Conservation (phyloP, 2,329 filamentous ascomycete species). For the Ramularia endophylla region DNA sequence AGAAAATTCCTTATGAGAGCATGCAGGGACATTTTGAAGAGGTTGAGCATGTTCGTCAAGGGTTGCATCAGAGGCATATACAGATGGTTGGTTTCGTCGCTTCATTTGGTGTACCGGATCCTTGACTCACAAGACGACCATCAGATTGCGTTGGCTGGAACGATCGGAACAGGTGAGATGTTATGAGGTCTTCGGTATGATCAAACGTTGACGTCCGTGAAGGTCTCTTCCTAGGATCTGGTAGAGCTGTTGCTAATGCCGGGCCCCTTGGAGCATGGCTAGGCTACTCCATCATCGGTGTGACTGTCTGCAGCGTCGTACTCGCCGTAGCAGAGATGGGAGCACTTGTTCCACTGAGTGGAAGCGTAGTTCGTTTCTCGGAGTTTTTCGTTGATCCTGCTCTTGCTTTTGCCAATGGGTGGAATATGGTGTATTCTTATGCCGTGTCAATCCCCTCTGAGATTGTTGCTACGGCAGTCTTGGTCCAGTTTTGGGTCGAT, state of each 20-base stretch:
- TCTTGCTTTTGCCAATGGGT: slow-evolving; percentile 11
- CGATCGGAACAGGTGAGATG: slow-evolving; percentile 28
- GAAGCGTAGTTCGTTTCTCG: slow-evolving; percentile 9
- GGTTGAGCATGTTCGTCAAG: slow-evolving; percentile 16
- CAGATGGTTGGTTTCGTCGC: too few species aligned
- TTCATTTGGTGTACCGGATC: neutral
- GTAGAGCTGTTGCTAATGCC: slow-evolving; percentile 28
- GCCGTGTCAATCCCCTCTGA: slow-evolving; percentile 12
- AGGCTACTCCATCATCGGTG: slow-evolving; percentile 11
- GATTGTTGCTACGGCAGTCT: slow-evolving; percentile 11
- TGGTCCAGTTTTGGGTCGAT: slow-evolving; percentile 11
- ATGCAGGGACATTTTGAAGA: slow-evolving; percentile 12
- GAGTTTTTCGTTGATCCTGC: slow-evolving; percentile 16
- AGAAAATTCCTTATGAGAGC: neutral
- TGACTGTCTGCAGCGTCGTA: slow-evolving; percentile 11
- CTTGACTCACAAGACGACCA: neutral
- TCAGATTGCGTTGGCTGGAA: slow-evolving; percentile 33
- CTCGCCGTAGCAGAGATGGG: slow-evolving; percentile 14
- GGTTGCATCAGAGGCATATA: slow-evolving; percentile 15
- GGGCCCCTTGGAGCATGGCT: slow-evolving; percentile 26
- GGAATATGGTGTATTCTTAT: slow-evolving; percentile 11
- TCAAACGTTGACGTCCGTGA: neutral
- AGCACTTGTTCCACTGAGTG: slow-evolving; percentile 12
- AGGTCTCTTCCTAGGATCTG: slow-evolving; percentile 34
- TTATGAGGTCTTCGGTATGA: neutral